These are phyloP conservation scores for Nicotiana tomentosiformis DNA, from an alignment of 257 asterid species.

Conservation along the genomic window DNA sequence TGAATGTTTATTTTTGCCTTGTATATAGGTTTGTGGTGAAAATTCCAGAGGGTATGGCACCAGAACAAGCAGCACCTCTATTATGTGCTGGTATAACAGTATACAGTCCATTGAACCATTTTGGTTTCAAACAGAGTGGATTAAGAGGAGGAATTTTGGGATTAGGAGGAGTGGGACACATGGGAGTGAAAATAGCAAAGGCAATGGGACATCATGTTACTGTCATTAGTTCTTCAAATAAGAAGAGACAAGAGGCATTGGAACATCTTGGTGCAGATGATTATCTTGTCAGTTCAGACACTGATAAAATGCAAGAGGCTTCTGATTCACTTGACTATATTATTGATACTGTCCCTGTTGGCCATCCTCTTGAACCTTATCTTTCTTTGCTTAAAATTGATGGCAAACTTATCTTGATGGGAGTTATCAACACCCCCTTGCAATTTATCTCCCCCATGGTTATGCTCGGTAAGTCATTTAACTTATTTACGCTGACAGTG, in stretches of 20 bases:
- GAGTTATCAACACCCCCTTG: conserved; percentile 80
- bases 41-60: conserved; percentile 82
- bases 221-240: conserved; percentile 78
- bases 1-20: neutral
- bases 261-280: conserved; percentile 87
- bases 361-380: conserved; percentile 83
- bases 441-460: conserved; percentile 78
- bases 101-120: conserved; percentile 83
- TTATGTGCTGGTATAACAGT: conserved; percentile 90
- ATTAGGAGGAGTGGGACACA: conserved; percentile 96
- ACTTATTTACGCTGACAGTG: neutral
- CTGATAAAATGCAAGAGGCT: conserved; percentile 42
- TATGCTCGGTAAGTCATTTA: conserved; percentile 68
- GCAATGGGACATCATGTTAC: conserved; percentile 91
- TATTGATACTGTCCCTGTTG: conserved; percentile 77
- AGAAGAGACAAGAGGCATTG: conserved; percentile 69
- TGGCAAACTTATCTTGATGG: conserved; percentile 86
- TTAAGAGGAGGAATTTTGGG: conserved; percentile 78
- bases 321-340: conserved; percentile 80
- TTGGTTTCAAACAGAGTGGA: conserved; percentile 59
- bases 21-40: conserved; percentile 71
- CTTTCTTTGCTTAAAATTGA: conserved; percentile 71
- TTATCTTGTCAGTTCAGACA: conserved; percentile 73
- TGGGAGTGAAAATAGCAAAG: conserved; percentile 94
- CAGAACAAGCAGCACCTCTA: conserved; percentile 91